phyloP scores from a whole-genome alignment of 495 filamentous ascomycete genomes.

The Xylaria cubensis region DNA sequence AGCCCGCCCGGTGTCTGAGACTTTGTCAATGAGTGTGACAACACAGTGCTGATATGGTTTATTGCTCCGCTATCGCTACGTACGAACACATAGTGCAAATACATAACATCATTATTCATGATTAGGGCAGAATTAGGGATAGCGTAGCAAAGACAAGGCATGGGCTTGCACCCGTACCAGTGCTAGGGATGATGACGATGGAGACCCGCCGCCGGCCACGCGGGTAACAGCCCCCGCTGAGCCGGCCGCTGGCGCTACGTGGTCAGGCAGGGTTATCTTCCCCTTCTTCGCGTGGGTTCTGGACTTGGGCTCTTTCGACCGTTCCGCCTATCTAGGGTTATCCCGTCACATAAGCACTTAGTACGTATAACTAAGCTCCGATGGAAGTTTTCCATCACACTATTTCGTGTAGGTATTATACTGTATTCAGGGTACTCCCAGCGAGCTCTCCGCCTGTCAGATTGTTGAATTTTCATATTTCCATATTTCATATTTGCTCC shows the following conservation, averaged over 20 bases:
- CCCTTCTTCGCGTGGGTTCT: neutral
- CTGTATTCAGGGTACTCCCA: neutral
- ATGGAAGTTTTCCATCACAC: conserved; percentile 1
- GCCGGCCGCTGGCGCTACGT: conserved; percentile 19
- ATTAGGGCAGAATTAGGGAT: neutral
- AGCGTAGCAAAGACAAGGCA: neutral
- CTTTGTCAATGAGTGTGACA: neutral
- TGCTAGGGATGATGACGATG: conserved; percentile 1
- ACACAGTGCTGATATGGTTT: neutral
- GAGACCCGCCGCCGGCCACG: conserved; percentile 19
- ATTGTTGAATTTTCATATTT: neutral
- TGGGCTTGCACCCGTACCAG: conserved; percentile 12
- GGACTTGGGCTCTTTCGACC: neutral
- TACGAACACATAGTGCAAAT: neutral
- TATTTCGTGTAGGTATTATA: too few species aligned
- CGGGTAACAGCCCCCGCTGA: conserved; percentile 18
- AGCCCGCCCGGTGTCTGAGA: neutral
- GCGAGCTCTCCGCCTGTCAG: conserved; percentile 3
- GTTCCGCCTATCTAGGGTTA: conserved; percentile 6
- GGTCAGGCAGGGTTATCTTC: conserved; percentile 3
- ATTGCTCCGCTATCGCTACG: neutral
- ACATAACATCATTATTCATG: neutral
- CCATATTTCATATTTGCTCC: too few species aligned
- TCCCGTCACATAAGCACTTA: conserved; percentile 15
- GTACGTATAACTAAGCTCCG: neutral